Conservation (phyloP, 495 filamentous ascomycete genomes). For the Parathielavia hyrcaniae region DNA sequence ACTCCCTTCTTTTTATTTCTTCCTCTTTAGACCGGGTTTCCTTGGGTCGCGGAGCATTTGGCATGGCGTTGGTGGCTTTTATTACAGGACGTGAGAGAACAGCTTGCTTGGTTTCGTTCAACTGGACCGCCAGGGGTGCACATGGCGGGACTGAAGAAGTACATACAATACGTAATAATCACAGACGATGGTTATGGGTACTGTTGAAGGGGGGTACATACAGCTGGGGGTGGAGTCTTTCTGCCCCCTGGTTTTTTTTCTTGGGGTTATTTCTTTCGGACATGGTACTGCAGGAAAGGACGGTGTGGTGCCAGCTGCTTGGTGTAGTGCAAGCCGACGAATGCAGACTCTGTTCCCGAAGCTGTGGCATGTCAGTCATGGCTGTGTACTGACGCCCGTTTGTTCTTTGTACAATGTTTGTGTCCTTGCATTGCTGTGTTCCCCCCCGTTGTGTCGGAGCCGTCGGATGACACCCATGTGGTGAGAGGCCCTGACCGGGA, state of each 20-base stretch:
- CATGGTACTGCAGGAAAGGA: neutral
- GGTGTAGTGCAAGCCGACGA: neutral
- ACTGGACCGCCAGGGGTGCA: neutral
- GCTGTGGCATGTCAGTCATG: neutral
- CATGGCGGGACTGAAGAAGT: neutral
- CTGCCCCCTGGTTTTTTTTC: neutral
- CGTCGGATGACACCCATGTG: too few species aligned
- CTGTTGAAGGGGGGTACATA: neutral
- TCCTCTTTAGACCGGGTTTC: neutral
- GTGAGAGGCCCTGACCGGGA: neutral
- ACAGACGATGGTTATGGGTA: conserved; percentile 9
- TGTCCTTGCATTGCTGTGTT: conserved; percentile 1
- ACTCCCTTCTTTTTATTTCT: neutral
- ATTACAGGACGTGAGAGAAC: neutral
- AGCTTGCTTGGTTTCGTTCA: neutral
- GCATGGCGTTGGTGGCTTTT: conserved; percentile 6
- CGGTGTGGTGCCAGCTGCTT: neutral
- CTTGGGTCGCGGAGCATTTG: conserved; percentile 6
- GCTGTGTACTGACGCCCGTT: neutral
- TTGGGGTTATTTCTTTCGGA: neutral
- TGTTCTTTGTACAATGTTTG: neutral
- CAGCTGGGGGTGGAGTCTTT: neutral
- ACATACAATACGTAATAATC: conserved; percentile 13
- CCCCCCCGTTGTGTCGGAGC: neutral
- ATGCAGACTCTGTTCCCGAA: neutral